Percentiles rank a stretch among this genome's conserved stretches.
Conservation (phyloP, 768 basidiomycete species). For the Rhodosporidiobolus sp. region DNA sequence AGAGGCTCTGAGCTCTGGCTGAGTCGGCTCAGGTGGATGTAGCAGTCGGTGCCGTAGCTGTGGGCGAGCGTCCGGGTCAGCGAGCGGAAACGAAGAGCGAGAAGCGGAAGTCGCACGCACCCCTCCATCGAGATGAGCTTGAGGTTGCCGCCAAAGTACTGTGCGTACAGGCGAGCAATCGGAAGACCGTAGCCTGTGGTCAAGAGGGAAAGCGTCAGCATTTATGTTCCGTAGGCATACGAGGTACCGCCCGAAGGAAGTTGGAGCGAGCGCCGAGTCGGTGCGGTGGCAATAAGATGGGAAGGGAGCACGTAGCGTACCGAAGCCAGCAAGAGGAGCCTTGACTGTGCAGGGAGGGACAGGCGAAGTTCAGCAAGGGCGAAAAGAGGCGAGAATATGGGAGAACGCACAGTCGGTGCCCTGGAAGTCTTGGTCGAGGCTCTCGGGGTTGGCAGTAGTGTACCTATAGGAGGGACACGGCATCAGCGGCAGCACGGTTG, state of each 20-base stretch:
- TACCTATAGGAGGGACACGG: conserved; percentile 41
- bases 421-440: conserved; percentile 48
- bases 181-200: conserved; percentile 88
- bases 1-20: conserved; percentile 36
- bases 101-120: conserved; percentile 27
- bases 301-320: conserved; percentile 14
- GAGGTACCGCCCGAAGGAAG: too few relatives aligned
- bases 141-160: conserved; percentile 73
- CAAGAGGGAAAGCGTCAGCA: too few relatives aligned
- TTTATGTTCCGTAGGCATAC: conserved; percentile 42
- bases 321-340: conserved; percentile 92
- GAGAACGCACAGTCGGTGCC: conserved; percentile 58
- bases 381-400: background rate
- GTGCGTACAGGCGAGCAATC: conserved; percentile 85
- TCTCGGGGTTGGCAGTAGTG: conserved; percentile 45
- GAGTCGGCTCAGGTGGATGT: conserved; percentile 61
- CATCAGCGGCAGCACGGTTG: conserved; percentile 11
- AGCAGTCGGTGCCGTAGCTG: conserved; percentile 80
- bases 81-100: background rate
- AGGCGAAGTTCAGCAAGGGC: too few relatives aligned
- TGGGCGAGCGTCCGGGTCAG: background rate
- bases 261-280: too few relatives aligned
- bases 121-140: conserved; percentile 97
- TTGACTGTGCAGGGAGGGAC: conserved; percentile 58
- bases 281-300: too few relatives aligned